These are phyloP conservation scores for Mikania micrantha DNA, from an alignment of 129 eudicot genomes.

Conservation along the genomic window DNA sequence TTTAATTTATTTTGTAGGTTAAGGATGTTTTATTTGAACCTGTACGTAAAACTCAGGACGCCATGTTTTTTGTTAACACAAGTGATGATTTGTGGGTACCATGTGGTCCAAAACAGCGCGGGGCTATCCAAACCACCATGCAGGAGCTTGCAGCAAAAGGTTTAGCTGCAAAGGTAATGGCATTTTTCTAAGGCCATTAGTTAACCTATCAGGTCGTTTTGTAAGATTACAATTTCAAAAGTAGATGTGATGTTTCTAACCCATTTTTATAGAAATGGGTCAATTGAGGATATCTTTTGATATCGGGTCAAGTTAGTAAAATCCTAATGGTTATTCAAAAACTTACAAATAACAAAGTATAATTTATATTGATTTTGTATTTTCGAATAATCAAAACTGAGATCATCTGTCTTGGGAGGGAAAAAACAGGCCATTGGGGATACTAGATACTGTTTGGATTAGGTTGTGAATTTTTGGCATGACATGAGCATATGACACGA, in stretches of 20 bases:
- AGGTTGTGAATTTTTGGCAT: no score
- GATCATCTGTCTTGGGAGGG: no score
- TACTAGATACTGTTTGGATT: no score
- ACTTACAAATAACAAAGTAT: neutral
- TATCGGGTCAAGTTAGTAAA: neutral
- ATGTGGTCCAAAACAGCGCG: slow-evolving; percentile 94
- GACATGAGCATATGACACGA: no score
- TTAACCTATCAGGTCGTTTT: neutral
- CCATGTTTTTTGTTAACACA: slow-evolving; percentile 74
- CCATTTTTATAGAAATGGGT: neutral
- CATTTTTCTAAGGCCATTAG: neutral
- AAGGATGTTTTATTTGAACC: slow-evolving; percentile 99
- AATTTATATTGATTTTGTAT: neutral
- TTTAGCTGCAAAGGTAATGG: slow-evolving; percentile 75
- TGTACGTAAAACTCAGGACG: slow-evolving; percentile 98
- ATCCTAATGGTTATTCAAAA: neutral
- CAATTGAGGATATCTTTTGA: neutral
- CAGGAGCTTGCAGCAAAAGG: slow-evolving; percentile 89
- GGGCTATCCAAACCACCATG: slow-evolving; percentile 91
- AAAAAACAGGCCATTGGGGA: no score
- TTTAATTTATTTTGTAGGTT: slow-evolving; percentile 44
- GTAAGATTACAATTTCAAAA: neutral
- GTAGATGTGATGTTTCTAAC: neutral
- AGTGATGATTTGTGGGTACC: slow-evolving; percentile 79
- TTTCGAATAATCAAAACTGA: no score